These are phyloP conservation scores for Adansonia gregorii DNA, from an alignment of 441 rosid genomes.

Conservation along the genomic window DNA sequence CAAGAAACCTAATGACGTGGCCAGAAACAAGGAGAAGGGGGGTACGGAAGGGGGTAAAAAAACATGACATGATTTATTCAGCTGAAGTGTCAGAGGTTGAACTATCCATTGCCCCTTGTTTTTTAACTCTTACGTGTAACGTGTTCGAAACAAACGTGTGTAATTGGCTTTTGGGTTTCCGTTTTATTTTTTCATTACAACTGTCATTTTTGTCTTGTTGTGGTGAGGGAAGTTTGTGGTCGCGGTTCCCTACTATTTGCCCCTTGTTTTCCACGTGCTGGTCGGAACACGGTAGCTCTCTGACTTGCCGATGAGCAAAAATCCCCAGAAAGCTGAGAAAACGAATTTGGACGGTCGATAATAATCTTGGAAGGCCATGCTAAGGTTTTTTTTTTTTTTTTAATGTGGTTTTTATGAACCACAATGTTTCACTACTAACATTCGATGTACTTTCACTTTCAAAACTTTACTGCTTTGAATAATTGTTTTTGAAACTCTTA, in stretches of 20 bases:
- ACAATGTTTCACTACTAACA: neutral
- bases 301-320: neutral
- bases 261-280: conserved; percentile 46
- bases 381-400: neutral
- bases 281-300: neutral
- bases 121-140: conserved; percentile 6
- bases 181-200: conserved; percentile 21
- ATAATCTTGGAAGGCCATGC: neutral
- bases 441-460: neutral
- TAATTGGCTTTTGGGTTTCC: neutral
- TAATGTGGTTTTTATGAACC: neutral
- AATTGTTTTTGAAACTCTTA: neutral
- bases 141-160: conserved; percentile 25
- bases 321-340: neutral
- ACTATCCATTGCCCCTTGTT: conserved; percentile 36
- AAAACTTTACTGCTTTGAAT: neutral
- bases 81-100: conserved; percentile 33
- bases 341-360: conserved; percentile 27
- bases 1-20: conserved; percentile 35
- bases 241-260: neutral
- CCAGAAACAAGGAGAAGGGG: neutral
- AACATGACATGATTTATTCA: neutral
- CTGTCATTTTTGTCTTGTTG: conserved; percentile 41
- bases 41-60: neutral
- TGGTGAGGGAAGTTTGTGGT: conserved; percentile 12